Evolutionary conservation across 768 basidiomycete species (phyloP), one percentile per base, ranked within the genome.

Genomic region (Infundibulicybe gibba): DNA sequence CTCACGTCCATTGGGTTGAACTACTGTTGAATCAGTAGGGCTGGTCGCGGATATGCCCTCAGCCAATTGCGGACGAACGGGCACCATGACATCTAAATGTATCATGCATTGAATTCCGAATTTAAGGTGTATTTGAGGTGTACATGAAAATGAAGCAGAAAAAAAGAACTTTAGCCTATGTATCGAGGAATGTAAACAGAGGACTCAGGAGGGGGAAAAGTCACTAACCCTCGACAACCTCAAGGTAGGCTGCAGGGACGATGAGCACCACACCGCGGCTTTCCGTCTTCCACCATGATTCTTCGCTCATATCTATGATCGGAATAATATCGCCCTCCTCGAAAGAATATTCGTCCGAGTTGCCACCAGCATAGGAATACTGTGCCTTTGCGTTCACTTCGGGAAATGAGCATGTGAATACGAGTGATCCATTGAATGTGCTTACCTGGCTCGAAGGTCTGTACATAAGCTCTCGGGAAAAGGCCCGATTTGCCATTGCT

Each of bases 251-350:
- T 19, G 94, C 92, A 44, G 97, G 97, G 3, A 94, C 93, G 59
- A 94, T 83, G 69, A 87, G 90, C 44, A 97, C 83, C 50, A 84
- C 66, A 16, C 95, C 95, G 41, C 78, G 82, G 58, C 80, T 79
- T 69, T 97, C 94, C 33, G 86, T 87, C 71, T 94, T 97, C 91
- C 91, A 98, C 97, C 97, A 98, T 57, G 90, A 89, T 44, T 71
- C 75, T 54, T 97, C 97, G 45, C 77, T 77, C 40, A 67, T 79
- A 60, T 99, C 97, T 48, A 97, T 77, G 52, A 99, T 82, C 6
- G 73, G 72, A 33, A 97, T 67, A 31, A 67, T 61, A 47, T 95
- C 90, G 49, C 90, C 93, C 66, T 92, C 92, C 6, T 67, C 67
- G 61, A 97, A 90, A 1, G 89, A 73, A n/a, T 94, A 72, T 61